Evolutionary conservation across 1,284 basidiomycete species (phyloP).

Genomic region (Grifola frondosa): DNA sequence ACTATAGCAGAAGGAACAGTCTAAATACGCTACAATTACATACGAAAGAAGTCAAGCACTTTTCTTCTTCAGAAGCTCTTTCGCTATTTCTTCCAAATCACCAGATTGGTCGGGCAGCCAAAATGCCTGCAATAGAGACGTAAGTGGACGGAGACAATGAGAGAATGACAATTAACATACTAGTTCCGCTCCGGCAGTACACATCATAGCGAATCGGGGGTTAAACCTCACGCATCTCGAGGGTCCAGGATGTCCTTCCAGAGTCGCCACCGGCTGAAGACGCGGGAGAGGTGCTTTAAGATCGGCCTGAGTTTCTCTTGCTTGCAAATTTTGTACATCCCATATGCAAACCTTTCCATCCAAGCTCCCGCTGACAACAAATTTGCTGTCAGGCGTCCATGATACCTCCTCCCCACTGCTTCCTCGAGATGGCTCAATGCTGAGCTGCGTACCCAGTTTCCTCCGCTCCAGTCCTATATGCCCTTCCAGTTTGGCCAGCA

Average conservation of each 20-base stretch:
- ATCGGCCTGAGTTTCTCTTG: conserved; percentile 51
- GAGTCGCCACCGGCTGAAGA: conserved; percentile 53
- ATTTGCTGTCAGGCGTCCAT: conserved; percentile 93
- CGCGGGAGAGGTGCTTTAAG: conserved; percentile 48
- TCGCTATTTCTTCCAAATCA: conserved; percentile 50
- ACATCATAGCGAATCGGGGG: conserved; percentile 86
- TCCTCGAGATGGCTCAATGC: conserved; percentile 71
- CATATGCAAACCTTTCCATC: conserved; percentile 81
- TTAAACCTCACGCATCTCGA: conserved; percentile 86
- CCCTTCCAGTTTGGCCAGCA: conserved; percentile 83
- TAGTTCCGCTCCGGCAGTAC: conserved; percentile 80
- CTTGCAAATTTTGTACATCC: conserved; percentile 68
- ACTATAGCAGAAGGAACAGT: conserved; percentile 8
- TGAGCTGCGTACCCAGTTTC: conserved; percentile 49
- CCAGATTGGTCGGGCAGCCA: conserved; percentile 73
- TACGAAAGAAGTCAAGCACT: conserved; percentile 1
- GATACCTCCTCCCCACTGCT: conserved; percentile 87
- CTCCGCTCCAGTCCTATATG: conserved; percentile 77
- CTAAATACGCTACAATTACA: neutral
- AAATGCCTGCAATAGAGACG: conserved; percentile 56
- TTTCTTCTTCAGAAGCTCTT: conserved; percentile 45
- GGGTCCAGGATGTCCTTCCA: conserved; percentile 82
- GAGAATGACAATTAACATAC: conserved; percentile 48
- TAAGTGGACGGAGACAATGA: neutral
- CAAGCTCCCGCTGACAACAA: conserved; percentile 77